Base-by-base conservation (phyloP, 176 grass and related monocot genomes). In the Guadua angustifolia region DNA sequence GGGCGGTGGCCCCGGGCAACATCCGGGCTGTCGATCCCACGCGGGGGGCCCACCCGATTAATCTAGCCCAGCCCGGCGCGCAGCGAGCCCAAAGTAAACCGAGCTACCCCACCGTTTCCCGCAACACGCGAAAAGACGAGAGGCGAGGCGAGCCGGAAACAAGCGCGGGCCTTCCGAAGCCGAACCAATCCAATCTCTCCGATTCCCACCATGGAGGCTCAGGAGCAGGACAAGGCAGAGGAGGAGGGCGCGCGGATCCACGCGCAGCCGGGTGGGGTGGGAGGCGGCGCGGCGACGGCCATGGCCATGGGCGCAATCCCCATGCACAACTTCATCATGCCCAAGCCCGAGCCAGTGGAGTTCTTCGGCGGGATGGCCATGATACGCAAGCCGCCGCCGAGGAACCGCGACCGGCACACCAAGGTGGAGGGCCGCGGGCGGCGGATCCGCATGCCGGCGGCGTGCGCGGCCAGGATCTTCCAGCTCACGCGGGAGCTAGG, bases 401-500 rank as follows among this genome's bases (percentile, higher is more conserved):
- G 95, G 52, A 97, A 94, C 82, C 87, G 90, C 18, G 95, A 97
- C 84, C 86, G 94, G 40, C 94, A 97, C 80, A 97, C 94, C 62
- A 97, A 97, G 88, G 94, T 97, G 1, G 94, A 97, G 82, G 95
- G 95, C 18, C 95, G 95, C 22, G 92, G 95, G 64, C 86, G 95
- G 26, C 87, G 95, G 89, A 97, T 97, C 90, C 92, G 90, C 26
- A 97, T 97, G 95, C 95, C 95, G 32, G 92, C 92, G 36, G 86
- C 92, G 59, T 97, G 95, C 75, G 95, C 92, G 17, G 95, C 95
- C 0, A 88, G 95, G 82, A 97, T 97, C 82, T 97, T 97, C 90
- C 95, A 97, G 88, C 84, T 97, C 4, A 97, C 95, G 44, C 86
- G 95, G n/a, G 95, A 97, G 87, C 93, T 97, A 6, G 95, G 92